A percentile compares a stretch with the other conserved stretches of the same genome.
These are phyloP conservation scores for Picochlorum sp. DNA, from an alignment of 139 green algal species.

Conservation along the genomic window DNA sequence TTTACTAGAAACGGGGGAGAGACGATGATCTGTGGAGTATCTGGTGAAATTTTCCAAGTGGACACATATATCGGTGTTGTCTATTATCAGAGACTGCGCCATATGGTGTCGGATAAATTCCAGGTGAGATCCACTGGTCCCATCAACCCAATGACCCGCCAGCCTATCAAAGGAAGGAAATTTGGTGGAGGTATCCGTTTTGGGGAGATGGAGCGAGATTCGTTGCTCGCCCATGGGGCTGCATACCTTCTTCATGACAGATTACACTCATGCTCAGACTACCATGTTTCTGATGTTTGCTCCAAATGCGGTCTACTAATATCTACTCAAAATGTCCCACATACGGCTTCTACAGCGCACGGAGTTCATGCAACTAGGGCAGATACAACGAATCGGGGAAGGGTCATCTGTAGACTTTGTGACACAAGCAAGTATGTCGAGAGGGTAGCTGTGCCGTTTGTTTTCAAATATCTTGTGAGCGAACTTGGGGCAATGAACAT, in stretches of 20 bases:
- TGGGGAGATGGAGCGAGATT: constrained; percentile 98
- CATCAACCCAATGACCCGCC: constrained; percentile 88
- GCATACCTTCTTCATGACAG: constrained; percentile 94
- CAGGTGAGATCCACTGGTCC: constrained; percentile 81
- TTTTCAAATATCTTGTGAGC: constrained; percentile 73
- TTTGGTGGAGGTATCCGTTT: constrained; percentile 93
- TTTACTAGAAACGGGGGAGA: constrained; percentile 79
- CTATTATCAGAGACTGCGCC: constrained; percentile 95
- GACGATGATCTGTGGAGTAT: constrained; percentile 88
- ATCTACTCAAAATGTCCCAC: constrained; percentile 43
- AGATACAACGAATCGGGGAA: neutral
- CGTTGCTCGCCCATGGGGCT: constrained; percentile 88
- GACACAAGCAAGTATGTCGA: constrained; percentile 44
- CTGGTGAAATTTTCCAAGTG: constrained; percentile 75
- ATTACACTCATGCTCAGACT: constrained; percentile 76
- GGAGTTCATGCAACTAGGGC: neutral
- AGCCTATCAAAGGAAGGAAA: constrained; percentile 97
- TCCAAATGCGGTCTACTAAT: constrained; percentile 70
- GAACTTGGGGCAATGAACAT: constrained; percentile 92
- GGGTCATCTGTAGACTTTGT: constrained; percentile 52
- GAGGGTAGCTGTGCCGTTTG: constrained; percentile 74
- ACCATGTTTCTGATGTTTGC: constrained; percentile 81
- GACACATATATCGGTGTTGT: constrained; percentile 97
- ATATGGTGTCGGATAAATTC: constrained; percentile 99
- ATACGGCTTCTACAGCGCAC: constrained; percentile 19